Conservation (phyloP, 371 early-diverging fungal species). For the Cokeromyces recurvatus region DNA sequence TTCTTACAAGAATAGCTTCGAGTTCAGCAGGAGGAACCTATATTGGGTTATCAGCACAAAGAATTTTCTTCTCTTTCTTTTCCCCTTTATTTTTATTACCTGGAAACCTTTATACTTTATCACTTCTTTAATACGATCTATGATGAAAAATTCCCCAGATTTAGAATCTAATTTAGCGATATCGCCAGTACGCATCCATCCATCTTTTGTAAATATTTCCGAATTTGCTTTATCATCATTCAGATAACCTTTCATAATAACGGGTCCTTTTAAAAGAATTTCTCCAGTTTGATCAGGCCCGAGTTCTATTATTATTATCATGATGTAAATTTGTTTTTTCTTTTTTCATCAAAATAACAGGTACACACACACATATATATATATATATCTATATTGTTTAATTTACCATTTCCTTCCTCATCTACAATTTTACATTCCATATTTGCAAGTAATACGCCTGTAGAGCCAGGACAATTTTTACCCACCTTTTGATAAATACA, state of each 20-base stretch:
- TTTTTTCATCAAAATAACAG: conserved; percentile 2
- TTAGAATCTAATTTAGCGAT: conserved; percentile 58
- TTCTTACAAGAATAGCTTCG: conserved; percentile 72
- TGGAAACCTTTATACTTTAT: conserved; percentile 79
- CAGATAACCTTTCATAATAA: conserved; percentile 74
- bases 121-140: conserved; percentile 74
- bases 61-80: too few relatives aligned
- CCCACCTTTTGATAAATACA: conserved; percentile 27
- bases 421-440: conserved; percentile 69
- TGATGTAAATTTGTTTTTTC: not conserved
- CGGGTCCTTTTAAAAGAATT: conserved; percentile 78
- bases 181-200: conserved; percentile 87
- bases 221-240: conserved; percentile 67
- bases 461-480: conserved; percentile 47
- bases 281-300: conserved; percentile 62
- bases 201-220: conserved; percentile 63
- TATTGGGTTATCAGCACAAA: too few relatives aligned
- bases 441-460: conserved; percentile 66
- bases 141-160: conserved; percentile 56
- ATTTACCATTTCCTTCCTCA: conserved; percentile 39
- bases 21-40: conserved; percentile 66
- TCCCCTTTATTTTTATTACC: too few relatives aligned
- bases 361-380: too few relatives aligned
- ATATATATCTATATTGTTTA: too few relatives aligned
- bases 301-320: conserved; percentile 31